Conservation (phyloP, 2,329 filamentous ascomycete genomes). For the Aspergillus quadricinctus region DNA sequence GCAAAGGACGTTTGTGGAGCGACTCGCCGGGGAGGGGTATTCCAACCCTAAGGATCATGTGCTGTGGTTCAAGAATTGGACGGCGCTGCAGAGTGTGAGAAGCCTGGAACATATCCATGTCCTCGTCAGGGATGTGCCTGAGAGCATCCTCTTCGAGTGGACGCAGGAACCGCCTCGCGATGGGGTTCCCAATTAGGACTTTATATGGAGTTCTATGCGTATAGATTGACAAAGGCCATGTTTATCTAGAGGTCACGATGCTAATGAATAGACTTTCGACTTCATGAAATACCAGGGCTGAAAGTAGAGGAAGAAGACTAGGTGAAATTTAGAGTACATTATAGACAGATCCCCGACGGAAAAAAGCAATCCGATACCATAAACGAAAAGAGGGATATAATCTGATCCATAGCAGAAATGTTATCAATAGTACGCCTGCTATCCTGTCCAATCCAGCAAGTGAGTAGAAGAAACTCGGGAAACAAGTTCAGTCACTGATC, state of each 20-base stretch:
- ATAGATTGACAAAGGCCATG: neutral
- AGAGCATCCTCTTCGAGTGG: constrained; percentile 43
- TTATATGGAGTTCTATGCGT: neutral
- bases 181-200: neutral
- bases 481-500: neutral
- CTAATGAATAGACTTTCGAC: neutral
- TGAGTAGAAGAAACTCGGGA: constrained; percentile 3
- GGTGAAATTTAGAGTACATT: constrained; percentile 3
- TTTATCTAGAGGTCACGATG: neutral
- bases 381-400: constrained; percentile 1
- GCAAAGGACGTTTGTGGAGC: constrained; percentile 45
- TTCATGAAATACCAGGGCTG: neutral
- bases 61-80: constrained; percentile 64
- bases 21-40: constrained; percentile 34
- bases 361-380: neutral
- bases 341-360: constrained; percentile 2
- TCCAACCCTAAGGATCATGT: constrained; percentile 43
- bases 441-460: constrained; percentile 10
- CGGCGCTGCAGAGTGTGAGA: constrained; percentile 56
- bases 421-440: constrained; percentile 11
- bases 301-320: neutral
- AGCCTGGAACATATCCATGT: constrained; percentile 57
- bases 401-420: constrained; percentile 2
- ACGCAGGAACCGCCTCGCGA: constrained; percentile 27
- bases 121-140: constrained; percentile 46